Conservation (phyloP, 306 rosid species). For the Fragaria vesca region DNA sequence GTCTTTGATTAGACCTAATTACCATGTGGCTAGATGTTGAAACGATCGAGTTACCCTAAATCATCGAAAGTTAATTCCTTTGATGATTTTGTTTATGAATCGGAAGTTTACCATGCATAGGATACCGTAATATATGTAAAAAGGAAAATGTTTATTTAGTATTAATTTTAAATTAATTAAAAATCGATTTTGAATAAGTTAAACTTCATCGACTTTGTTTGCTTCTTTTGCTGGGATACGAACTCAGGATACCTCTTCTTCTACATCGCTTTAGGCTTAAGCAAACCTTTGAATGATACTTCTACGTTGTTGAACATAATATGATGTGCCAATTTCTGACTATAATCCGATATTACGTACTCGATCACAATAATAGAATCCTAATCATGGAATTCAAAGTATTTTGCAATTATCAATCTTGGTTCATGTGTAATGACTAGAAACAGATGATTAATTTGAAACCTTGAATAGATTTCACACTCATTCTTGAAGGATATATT, state of each 20-base stretch:
- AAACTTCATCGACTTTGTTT: no score
- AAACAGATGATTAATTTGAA: not conserved
- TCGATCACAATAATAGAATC: not conserved
- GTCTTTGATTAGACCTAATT: constrained; percentile 6
- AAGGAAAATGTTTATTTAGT: no score
- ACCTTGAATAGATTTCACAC: not conserved
- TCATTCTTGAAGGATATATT: not conserved
- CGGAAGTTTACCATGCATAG: not conserved
- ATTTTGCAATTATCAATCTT: not conserved
- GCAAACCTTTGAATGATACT: not conserved
- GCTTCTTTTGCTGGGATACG: not conserved
- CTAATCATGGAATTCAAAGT: not conserved
- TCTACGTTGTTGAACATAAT: not conserved
- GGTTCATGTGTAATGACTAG: not conserved
- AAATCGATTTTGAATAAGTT: no score
- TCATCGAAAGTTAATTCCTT: not conserved
- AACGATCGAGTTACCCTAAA: not conserved
- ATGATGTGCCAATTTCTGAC: not conserved
- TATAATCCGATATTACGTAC: no score
- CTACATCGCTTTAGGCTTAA: not conserved
- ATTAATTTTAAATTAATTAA: no score
- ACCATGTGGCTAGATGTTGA: not conserved
- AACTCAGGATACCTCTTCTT: not conserved
- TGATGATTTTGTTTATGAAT: not conserved
- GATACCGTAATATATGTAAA: not conserved